A percentile compares a stretch with the other conserved stretches of the same genome.
phyloP scores from a whole-genome alignment of 352 stramenopile genomes.

The Phytophthora uliginosa region DNA sequence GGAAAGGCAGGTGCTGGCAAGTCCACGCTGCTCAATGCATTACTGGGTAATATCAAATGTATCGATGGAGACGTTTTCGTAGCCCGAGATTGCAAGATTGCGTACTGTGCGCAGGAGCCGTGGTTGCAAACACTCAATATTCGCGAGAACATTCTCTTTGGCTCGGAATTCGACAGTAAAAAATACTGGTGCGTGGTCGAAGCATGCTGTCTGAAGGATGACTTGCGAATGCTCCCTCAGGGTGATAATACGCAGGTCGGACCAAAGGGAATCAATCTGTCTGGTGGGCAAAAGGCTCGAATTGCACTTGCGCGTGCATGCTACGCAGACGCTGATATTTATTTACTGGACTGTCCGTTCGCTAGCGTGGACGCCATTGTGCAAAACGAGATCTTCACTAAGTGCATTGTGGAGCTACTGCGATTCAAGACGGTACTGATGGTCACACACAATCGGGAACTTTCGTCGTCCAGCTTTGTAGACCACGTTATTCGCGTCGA shows the following conservation, averaged over 20 bases:
- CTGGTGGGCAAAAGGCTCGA: conserved; percentile 62
- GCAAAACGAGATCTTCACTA: conserved; percentile 66
- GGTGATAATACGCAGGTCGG: conserved; percentile 66
- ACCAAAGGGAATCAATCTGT: conserved; percentile 67
- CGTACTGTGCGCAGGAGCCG: conserved; percentile 93
- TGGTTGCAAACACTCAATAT: conserved; percentile 98
- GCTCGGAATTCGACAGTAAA: conserved; percentile 68
- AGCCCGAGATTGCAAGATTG: conserved; percentile 44
- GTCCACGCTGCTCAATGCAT: conserved; percentile 60
- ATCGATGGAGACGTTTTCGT: conserved; percentile 50
- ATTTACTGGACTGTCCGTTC: conserved; percentile 62
- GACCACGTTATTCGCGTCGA: conserved; percentile 51
- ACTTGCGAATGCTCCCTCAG: conserved; percentile 54
- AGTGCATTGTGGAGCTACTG: conserved; percentile 64
- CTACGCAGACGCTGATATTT: conserved; percentile 66
- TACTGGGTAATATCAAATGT: conserved; percentile 61
- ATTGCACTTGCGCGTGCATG: conserved; percentile 67
- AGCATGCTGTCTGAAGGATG: conserved; percentile 61
- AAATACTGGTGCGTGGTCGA: conserved; percentile 77
- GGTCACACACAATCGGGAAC: conserved; percentile 64
- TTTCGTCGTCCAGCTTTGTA: conserved; percentile 54
- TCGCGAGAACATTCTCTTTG: conserved; percentile 98
- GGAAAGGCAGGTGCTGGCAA: conserved; percentile 76
- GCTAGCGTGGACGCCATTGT: conserved; percentile 69
- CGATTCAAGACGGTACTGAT: conserved; percentile 63